Conservation (phyloP, 768 basidiomycete genomes). For the Amanita jacksonii region DNA sequence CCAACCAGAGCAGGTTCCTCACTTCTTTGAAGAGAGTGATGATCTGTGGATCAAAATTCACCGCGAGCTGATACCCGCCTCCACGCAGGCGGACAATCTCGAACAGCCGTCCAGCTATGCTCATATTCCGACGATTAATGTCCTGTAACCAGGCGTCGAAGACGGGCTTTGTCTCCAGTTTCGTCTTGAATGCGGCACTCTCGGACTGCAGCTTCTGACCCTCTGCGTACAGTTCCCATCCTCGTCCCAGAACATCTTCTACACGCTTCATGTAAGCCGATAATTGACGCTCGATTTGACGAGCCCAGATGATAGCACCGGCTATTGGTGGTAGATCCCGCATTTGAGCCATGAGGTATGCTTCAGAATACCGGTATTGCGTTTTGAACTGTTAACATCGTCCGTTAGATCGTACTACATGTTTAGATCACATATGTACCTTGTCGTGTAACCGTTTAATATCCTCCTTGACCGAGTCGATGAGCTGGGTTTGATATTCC, state of each 20-base stretch:
- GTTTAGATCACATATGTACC: slow-evolving; percentile 24
- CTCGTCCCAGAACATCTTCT: slow-evolving; percentile 95
- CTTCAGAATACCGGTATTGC: slow-evolving; percentile 91
- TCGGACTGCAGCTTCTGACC: slow-evolving; percentile 96
- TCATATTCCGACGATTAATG: slow-evolving; percentile 88
- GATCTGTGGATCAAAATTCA: slow-evolving; percentile 97
- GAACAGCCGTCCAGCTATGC: slow-evolving; percentile 84
- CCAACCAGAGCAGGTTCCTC: slow-evolving; percentile 89
- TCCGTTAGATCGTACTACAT: background rate
- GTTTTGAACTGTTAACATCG: slow-evolving; percentile 67
- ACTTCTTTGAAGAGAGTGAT: slow-evolving; percentile 99
- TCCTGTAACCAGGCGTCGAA: slow-evolving; percentile 97
- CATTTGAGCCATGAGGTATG: slow-evolving; percentile 98
- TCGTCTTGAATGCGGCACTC: slow-evolving; percentile 84
- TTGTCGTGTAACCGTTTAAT: slow-evolving; percentile 94
- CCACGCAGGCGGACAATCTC: slow-evolving; percentile 76
- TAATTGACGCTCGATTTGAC: slow-evolving; percentile 96
- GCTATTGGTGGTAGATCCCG: slow-evolving; percentile 98
- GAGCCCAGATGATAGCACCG: slow-evolving; percentile 96
- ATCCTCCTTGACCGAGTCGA: slow-evolving; percentile 98
- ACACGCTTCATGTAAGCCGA: slow-evolving; percentile 98
- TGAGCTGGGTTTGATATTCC: slow-evolving; percentile 97
- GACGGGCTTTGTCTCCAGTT: slow-evolving; percentile 89
- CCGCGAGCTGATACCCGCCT: slow-evolving; percentile 77
- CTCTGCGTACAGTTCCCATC: slow-evolving; percentile 99